Evolutionary conservation across 495 filamentous ascomycete genomes (phyloP).

Genomic region (Xylaria longipes): DNA sequence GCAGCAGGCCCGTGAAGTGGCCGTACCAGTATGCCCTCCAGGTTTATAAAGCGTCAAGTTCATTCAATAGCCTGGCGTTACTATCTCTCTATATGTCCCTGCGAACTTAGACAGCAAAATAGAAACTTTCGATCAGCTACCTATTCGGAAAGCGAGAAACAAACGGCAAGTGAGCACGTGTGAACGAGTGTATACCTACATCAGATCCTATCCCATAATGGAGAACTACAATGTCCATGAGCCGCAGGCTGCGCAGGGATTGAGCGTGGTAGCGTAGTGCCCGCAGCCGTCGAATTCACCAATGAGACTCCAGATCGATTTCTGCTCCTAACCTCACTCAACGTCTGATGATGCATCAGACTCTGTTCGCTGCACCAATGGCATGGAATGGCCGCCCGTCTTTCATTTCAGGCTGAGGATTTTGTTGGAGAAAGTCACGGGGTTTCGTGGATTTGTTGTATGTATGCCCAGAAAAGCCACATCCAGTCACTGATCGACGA

Average conservation of each 20-base stretch:
- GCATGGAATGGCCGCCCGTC: not conserved
- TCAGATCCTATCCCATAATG: constrained; percentile 1
- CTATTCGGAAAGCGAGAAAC: constrained; percentile 1
- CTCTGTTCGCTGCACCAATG: constrained; percentile 2
- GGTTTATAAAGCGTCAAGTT: not conserved
- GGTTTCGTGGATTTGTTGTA: not conserved
- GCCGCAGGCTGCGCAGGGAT: constrained; percentile 23
- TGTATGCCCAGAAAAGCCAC: not conserved
- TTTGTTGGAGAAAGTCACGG: constrained; percentile 2
- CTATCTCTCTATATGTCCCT: not conserved
- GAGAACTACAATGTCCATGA: constrained; percentile 12
- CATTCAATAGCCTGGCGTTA: not conserved
- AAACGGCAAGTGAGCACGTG: constrained; percentile 1
- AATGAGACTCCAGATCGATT: constrained; percentile 15
- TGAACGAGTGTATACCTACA: not conserved
- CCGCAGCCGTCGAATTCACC: constrained; percentile 14
- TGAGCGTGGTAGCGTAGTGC: constrained; percentile 1
- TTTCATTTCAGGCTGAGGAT: constrained; percentile 1
- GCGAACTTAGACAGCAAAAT: not conserved
- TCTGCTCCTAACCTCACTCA: constrained; percentile 17
- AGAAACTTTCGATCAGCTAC: not conserved
- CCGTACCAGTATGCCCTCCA: not conserved
- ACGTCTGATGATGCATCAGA: constrained; percentile 14
- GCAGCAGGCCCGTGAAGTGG: not conserved
- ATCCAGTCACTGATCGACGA: not conserved